A percentile compares a stretch with the other conserved stretches of the same genome.
Conservation (phyloP, 306 rosid genomes). For the Pachyrhizus erosus region DNA sequence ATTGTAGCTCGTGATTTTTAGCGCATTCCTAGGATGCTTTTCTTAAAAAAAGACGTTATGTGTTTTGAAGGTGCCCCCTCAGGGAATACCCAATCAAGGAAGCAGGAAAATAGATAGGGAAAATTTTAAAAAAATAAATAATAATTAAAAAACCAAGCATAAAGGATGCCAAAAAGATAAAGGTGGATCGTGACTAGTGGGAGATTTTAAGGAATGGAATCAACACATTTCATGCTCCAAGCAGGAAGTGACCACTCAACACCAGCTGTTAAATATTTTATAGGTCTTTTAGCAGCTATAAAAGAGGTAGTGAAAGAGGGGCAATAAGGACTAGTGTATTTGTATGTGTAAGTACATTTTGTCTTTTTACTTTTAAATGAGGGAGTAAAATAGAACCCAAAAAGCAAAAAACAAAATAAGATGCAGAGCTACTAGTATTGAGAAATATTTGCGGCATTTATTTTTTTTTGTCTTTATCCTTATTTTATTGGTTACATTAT, state of each 20-base stretch:
- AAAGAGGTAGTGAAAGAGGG: slow-evolving; percentile 12
- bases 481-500: slow-evolving; percentile 5
- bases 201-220: slow-evolving; percentile 35
- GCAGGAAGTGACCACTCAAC: slow-evolving; percentile 27
- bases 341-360: slow-evolving; percentile 37
- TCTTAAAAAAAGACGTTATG: slow-evolving; percentile 33
- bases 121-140: neutral
- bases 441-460: slow-evolving; percentile 31
- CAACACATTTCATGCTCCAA: slow-evolving; percentile 32
- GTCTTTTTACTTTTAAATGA: slow-evolving; percentile 16
- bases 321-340: slow-evolving; percentile 24
- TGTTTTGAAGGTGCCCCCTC: slow-evolving; percentile 27
- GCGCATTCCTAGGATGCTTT: slow-evolving; percentile 10
- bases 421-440: neutral
- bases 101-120: slow-evolving; percentile 8
- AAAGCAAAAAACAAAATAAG: neutral
- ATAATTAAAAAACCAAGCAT: neutral
- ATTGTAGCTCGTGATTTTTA: slow-evolving; percentile 40
- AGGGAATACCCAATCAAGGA: slow-evolving; percentile 30
- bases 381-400: slow-evolving; percentile 13
- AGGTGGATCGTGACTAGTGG: slow-evolving; percentile 42
- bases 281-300: slow-evolving; percentile 64
- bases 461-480: neutral
- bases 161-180: slow-evolving; percentile 19
- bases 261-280: slow-evolving; percentile 66